phyloP scores from a whole-genome alignment of 257 asterid genomes.

The Solanum chiquidenum region DNA sequence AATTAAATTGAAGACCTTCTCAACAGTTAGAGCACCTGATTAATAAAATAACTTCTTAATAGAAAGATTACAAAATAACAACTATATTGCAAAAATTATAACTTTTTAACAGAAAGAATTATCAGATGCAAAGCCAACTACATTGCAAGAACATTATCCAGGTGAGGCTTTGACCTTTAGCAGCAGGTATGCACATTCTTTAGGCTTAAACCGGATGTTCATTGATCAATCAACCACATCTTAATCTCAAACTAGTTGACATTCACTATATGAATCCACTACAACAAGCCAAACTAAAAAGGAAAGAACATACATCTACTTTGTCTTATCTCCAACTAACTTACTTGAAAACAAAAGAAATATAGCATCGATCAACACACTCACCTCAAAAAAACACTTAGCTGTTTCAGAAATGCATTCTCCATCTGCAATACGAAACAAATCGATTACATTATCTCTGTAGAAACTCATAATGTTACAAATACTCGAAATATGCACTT shows the following conservation, averaged over 20 bases:
- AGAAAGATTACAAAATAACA: too few relatives aligned
- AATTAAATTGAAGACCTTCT: too few relatives aligned
- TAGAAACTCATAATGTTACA: not conserved
- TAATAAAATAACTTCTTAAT: too few relatives aligned
- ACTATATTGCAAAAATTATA: not conserved
- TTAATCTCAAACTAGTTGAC: not conserved
- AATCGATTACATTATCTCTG: too few relatives aligned
- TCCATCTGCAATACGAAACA: not conserved
- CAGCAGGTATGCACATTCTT: not conserved
- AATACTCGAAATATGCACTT: not conserved
- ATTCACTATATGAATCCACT: too few relatives aligned
- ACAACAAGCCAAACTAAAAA: not conserved
- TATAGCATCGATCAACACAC: not conserved
- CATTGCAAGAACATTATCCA: too few relatives aligned
- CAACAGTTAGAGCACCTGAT: too few relatives aligned
- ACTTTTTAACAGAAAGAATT: not conserved
- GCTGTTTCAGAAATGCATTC: conserved; percentile 4
- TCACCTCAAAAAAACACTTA: not conserved
- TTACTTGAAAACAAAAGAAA: not conserved
- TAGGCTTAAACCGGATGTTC: not conserved
- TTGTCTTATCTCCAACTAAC: not conserved
- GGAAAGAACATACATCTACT: too few relatives aligned
- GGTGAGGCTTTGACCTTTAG: not conserved
- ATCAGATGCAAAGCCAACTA: not conserved
- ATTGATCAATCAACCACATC: not conserved